Evolutionary conservation across 225 moss, liverwort and hornwort species (phyloP), one percentile per base, ranked within the genome.

Genomic region (Lunularia cruciata): DNA sequence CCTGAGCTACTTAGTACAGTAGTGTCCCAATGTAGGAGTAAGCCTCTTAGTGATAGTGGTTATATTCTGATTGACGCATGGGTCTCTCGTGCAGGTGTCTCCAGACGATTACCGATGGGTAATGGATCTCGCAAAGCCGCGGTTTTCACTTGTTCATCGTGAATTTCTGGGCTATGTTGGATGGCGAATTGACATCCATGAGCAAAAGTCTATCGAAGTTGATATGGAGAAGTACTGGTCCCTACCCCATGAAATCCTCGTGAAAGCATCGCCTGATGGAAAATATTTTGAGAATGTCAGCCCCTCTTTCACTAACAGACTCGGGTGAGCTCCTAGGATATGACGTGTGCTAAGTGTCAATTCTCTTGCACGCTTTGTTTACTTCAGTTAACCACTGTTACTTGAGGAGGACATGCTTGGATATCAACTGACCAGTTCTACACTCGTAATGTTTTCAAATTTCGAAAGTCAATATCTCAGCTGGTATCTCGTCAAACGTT

Each of bases 91-190:
- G 64, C 72, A 77, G 77, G 63, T 71, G 22, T 23, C 56, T 28
- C 58, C 72, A 28, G 47, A 62, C 8, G 33, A 54, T 45, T 78
- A 72, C 69, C 52, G 78, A 51, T 78, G 78, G 78, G 68, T 78
- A 18, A 39, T 78, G 78, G 78, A 78, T 45, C 34, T 68, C 15
- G 72, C 67, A 19, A 78, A 69, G 73, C 73, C 78, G n/a, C 67
- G 73, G 22, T 78, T 78, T 55, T 67, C 78, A 9, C 51, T 37
- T 16, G 27, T 36, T 35, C 19, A 47, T 34, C 67, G 6, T 22
- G 32, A 62, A 14, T 78, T 78, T 69, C 68, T 78, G 0, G 78
- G 78, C 19, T 78, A 73, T 48, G 78, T 78, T 6, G 73, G 73
- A 31, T 78, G 73, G 78, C 65, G 78, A 40, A 63, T 73, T 26